Base-by-base conservation (phyloP, 495 filamentous ascomycete genomes). In the Cetradonia linearis region DNA sequence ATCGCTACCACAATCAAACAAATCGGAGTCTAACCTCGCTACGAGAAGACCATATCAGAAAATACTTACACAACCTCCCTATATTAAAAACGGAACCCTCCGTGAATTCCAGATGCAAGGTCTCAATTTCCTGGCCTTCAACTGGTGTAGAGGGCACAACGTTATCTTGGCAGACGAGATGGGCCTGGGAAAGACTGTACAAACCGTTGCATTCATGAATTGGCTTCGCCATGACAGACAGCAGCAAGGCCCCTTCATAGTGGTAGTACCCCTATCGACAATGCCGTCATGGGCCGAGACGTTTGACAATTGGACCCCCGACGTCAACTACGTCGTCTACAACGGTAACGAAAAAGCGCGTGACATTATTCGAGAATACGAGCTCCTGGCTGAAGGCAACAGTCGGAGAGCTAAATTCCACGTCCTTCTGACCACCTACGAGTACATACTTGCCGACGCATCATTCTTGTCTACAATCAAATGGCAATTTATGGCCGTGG, bases 281-380 rank as follows among this genome's bases (percentile, higher is more conserved):
- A 92, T 99, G 73, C 91, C 93, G 11, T 88, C 93, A 13, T 99
- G 93, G 93, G 91, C 88, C 10, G 94, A 97, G 64, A 99, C 93
- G 0, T 94, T 99, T 71, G 93, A 96, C 69, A 75, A 88, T 62
- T 99, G 93, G 93, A 85, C 93, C 6, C 93, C 93, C 0, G 93
- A 97, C 66, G 67, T 97, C 60, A 97, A 99, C 70, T 97, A 96
- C 72, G 88, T 99, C 56, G 87, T 96, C 48, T 98, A 98, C 72
- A 91, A 87, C 55, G 93, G 94, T 53, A 91, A 86, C 48, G 85
- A 90, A 68, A 79, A 81, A 30, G 83, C 94, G 8, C 87, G 93
- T 27, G 79, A 76, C 55, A 91, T 87, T 64, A 89, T 99, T 37
- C 81, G 84, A 42, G 86, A 96, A 9, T 83, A 95, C 63, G 93